These are phyloP conservation scores for Dentipellis fragilis DNA, from an alignment of 768 basidiomycete genomes.

Conservation along the genomic window DNA sequence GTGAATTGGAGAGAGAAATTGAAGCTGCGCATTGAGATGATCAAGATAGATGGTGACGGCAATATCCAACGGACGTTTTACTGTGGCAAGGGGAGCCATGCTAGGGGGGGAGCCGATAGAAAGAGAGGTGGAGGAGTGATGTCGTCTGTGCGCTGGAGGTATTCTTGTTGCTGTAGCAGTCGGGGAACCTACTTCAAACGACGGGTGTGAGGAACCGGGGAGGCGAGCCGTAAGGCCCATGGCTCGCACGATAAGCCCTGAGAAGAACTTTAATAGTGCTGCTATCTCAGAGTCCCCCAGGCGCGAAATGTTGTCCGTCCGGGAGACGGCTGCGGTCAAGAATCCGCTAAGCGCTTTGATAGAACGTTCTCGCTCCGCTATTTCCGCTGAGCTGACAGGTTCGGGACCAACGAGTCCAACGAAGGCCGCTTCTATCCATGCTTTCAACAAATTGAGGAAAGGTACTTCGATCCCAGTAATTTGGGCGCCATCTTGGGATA, in stretches of 20 bases:
- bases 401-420: slow-evolving; percentile 29
- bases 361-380: slow-evolving; percentile 52
- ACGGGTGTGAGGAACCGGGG: slow-evolving; percentile 9
- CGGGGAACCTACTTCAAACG: slow-evolving; percentile 22
- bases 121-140: slow-evolving; percentile 52
- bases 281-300: slow-evolving; percentile 49
- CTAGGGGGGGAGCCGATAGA: slow-evolving; percentile 27
- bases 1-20: slow-evolving; percentile 43
- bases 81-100: slow-evolving; percentile 17
- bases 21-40: slow-evolving; percentile 52
- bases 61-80: slow-evolving; percentile 51
- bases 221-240: slow-evolving; percentile 21
- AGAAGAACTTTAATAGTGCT: slow-evolving; percentile 53
- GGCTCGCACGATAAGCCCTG: slow-evolving; percentile 43
- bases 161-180: slow-evolving; percentile 18
- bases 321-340: slow-evolving; percentile 39
- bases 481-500: slow-evolving; percentile 52
- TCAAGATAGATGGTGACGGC: slow-evolving; percentile 53
- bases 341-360: slow-evolving; percentile 52
- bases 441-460: slow-evolving; percentile 44
- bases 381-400: slow-evolving; percentile 24
- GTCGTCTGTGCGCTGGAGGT: slow-evolving; percentile 39
- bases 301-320: slow-evolving; percentile 45
- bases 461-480: slow-evolving; percentile 54
- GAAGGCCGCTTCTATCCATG: slow-evolving; percentile 62